Base-by-base conservation (phyloP, 2,329 filamentous ascomycete genomes). In the Epichloe scottii region DNA sequence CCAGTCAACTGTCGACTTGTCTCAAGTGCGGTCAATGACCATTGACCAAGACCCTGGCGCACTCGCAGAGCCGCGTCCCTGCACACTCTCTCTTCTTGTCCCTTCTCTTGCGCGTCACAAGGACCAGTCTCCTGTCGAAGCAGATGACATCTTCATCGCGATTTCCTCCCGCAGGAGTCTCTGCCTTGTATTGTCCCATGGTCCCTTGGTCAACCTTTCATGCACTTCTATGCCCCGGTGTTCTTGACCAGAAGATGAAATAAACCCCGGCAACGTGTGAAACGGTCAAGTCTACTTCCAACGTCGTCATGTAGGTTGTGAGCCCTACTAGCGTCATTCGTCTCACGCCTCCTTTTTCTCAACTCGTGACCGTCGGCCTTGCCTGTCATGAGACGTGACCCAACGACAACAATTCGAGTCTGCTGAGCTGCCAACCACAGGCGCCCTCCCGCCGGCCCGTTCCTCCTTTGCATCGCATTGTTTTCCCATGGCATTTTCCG, bases 271-370 rank as follows among this genome's bases (percentile, higher is more conserved):
- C 26, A 30, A 30, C 26, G 26, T 30, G 26, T 30, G 26, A 30
- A 30, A 30, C 26, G 26, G 4, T 44, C 41, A 10, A 44, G 8
- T 38, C 35, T 5, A 38, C 5, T 17, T 41, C 17, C 10, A 41
- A 17, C 7, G 15, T 43, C 5, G 23, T 26, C 5, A 43, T 43
- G 4, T 43, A 12, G n/a, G 6, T 34, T 12, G 6, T 38, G 7
- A 49, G 44, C 49, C 34, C 40, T 55, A 39, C 40, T 55, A 39
- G 47, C 43, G 52, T 53, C 51, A 53, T 52, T 49, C 40, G 17
- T 41, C 30, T 30, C 30, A 39, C 48, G 17, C 8, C 46, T 50
- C 49, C 43, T 46, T 44, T 49, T 45, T 38, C 15, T 39, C 3
- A 21, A 7, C 21, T 15, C 19, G 17, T 26, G 46, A 15, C 45